Base-by-base conservation (phyloP, 495 filamentous ascomycete genomes). In the Aspergillus coremiiformis region DNA sequence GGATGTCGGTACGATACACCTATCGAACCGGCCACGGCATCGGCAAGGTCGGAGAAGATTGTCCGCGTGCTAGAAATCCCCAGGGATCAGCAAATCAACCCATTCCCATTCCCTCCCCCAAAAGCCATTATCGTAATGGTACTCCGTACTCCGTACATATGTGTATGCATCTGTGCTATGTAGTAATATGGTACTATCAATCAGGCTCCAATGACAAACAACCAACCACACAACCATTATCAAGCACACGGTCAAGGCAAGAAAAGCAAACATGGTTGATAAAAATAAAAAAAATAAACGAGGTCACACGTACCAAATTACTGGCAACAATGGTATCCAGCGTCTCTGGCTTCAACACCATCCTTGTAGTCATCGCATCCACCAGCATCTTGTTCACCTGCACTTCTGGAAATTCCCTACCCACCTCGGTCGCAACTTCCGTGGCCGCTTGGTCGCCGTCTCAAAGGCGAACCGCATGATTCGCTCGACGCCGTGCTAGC, bases 21-120 rank as follows among this genome's bases (percentile, higher is more conserved):
- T 57, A 80, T 80, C 12, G 71, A 76, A 1, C 77, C 78, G n/a
- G 75, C 77, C 30, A 81, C 66, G 1, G 75, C 68, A 39, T 77
- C 78, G 3, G 82, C 82, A 14, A 85, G 59, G 58, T 82, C 78
- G 21, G 76, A 79, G 9, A n/a, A 82, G 69, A 32, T 80, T 80
- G 56, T 81, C 78, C 6, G 75, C 76, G 58, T 82, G 78, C 70
- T 73, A 52, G 17, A 19, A 0, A 17, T 46, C 44, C 33, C 24
- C 14, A 33, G 35, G 2, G 35, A 39, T 19, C 15, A 39, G 35
- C 15, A n/a, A n/a, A 19, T 39, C 35, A 39, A 9, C 35, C 35
- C 35, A 17, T n/a, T n/a, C n/a, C n/a, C n/a, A n/a, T n/a, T n/a
- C n/a, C n/a, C n/a, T n/a, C n/a, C n/a, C n/a, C n/a, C n/a, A n/a